Evolutionary conservation across 169 alveolate genomes (phyloP).

Genomic region (Besnoitia besnoiti): DNA sequence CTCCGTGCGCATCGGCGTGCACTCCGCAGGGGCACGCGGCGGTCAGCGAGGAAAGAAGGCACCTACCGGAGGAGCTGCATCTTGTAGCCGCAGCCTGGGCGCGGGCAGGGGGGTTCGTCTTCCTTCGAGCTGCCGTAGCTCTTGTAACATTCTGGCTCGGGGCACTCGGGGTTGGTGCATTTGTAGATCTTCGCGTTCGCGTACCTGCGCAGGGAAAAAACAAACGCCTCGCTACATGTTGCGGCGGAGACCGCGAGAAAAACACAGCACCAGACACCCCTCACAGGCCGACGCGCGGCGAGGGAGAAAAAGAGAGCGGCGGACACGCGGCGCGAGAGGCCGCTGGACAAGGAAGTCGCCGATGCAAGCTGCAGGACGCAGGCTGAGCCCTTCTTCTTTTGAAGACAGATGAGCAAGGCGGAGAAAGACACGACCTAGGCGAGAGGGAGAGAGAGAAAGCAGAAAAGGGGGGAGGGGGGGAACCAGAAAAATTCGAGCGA

Average conservation of each 20-base stretch:
- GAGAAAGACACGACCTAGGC: not conserved
- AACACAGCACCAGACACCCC: no score
- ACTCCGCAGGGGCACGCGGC: no score
- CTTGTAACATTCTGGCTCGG: conserved; percentile 95
- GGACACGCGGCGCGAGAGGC: no score
- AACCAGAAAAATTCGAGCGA: not conserved
- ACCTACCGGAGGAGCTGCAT: conserved; percentile 82
- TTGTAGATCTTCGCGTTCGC: conserved; percentile 99
- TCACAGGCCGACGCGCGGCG: no score
- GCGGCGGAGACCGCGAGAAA: no score
- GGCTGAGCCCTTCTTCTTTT: no score
- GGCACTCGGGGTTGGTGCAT: conserved; percentile 95
- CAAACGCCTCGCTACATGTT: no score
- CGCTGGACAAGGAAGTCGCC: no score
- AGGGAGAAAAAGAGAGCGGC: no score
- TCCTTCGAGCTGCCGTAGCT: conserved; percentile 91
- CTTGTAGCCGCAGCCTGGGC: conserved; percentile 86
- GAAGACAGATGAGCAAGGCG: not conserved
- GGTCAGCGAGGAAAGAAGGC: no score
- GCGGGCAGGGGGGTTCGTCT: conserved; percentile 92
- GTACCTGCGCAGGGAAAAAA: conserved; percentile 75
- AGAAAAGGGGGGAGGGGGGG: not conserved
- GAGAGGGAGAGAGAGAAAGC: not conserved
- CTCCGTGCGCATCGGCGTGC: no score
- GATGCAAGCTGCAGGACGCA: no score